These are phyloP conservation scores for Ustilago cynodontis DNA, from an alignment of 1,284 basidiomycete species.

Conservation along the genomic window DNA sequence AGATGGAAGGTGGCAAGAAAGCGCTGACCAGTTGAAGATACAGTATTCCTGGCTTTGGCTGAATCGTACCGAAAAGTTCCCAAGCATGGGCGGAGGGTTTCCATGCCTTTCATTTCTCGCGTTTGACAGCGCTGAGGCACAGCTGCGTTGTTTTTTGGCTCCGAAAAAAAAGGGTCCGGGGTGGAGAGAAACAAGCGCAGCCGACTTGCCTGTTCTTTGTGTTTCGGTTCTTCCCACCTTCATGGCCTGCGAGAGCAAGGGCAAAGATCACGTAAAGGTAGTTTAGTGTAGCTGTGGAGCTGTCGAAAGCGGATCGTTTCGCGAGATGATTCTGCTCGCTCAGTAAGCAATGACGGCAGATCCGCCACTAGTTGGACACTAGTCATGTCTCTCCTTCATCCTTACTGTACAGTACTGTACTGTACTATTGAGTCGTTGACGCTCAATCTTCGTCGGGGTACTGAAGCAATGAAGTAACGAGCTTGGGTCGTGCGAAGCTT, in stretches of 20 bases:
- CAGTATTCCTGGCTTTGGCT: no score
- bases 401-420: no score
- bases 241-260: not conserved
- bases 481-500: no score
- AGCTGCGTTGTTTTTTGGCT: not conserved
- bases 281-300: no score
- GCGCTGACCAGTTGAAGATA: conserved; percentile 6
- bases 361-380: not conserved
- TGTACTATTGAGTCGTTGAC: no score
- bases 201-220: no score
- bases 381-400: not conserved
- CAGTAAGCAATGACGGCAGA: not conserved
- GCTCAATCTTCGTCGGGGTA: not conserved
- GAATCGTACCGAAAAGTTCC: no score
- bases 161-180: conserved; percentile 24
- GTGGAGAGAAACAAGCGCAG: conserved; percentile 19
- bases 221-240: no score
- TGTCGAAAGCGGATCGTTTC: not conserved
- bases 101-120: conserved; percentile 1
- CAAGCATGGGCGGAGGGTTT: conserved; percentile 37
- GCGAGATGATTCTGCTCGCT: conserved; percentile 1
- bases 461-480: not conserved
- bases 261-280: conserved; percentile 8
- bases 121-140: conserved; percentile 3
- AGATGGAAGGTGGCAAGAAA: conserved; percentile 7